A percentile compares a stretch with the other conserved stretches of the same genome.
phyloP scores from a whole-genome alignment of 495 filamentous ascomycete genomes.

The Penicillium subrubescens region DNA sequence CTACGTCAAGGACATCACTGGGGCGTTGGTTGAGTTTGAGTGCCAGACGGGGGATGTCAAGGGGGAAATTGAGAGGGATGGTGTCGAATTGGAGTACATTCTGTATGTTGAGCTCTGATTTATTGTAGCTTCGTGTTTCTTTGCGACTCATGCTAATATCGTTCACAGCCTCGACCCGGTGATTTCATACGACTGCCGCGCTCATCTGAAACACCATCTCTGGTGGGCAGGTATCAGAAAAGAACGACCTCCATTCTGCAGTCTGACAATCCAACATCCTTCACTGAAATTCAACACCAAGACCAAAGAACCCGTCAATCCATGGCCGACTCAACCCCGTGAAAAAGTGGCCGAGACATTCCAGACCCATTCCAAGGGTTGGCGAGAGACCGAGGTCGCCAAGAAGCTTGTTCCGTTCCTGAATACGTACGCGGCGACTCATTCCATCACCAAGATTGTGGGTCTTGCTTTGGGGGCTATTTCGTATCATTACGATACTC shows the following conservation, averaged over 20 bases:
- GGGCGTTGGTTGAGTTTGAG: constrained; percentile 12
- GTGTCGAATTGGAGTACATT: background rate
- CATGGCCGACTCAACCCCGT: background rate
- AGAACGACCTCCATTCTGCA: background rate
- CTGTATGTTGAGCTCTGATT: constrained; percentile 1
- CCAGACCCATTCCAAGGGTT: constrained; percentile 1
- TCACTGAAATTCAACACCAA: background rate
- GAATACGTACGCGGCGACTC: background rate
- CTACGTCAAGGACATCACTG: constrained; percentile 11
- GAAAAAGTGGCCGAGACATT: background rate
- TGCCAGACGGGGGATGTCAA: constrained; percentile 5
- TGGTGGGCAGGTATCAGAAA: background rate
- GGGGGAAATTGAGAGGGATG: background rate
- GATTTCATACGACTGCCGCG: constrained; percentile 13
- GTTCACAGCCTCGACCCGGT: constrained; percentile 8
- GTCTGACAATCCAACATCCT: background rate
- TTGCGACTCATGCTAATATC: background rate
- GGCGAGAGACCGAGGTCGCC: constrained; percentile 11
- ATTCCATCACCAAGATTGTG: constrained; percentile 17
- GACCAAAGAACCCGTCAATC: background rate
- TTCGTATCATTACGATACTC: background rate
- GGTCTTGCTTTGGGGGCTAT: constrained; percentile 17
- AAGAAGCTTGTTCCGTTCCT: constrained; percentile 11
- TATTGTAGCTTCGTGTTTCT: background rate
- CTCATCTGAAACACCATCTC: constrained; percentile 11